Percentiles rank a stretch among this genome's conserved stretches.
phyloP scores from a whole-genome alignment of 2,329 filamentous ascomycete species.

The Pestalotiopsis sp. region DNA sequence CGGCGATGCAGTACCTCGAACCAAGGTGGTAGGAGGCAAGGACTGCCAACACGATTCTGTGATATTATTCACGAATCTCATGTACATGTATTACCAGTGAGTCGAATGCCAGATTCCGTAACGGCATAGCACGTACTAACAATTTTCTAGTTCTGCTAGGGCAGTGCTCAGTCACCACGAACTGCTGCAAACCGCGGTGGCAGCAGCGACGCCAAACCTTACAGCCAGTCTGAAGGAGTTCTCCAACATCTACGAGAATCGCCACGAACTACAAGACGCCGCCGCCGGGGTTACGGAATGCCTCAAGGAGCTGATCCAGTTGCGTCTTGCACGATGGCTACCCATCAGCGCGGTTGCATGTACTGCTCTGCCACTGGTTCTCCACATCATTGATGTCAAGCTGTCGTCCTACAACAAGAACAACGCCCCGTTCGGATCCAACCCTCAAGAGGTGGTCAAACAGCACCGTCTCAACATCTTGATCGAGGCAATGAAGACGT shows the following conservation, averaged over 20 bases:
- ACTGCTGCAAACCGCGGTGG: slow-evolving; percentile 45
- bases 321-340: slow-evolving; percentile 46
- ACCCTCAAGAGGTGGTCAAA: slow-evolving; percentile 39
- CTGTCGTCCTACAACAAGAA: slow-evolving; percentile 31
- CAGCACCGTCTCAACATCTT: slow-evolving; percentile 47
- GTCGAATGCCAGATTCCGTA: slow-evolving; percentile 18
- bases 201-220: slow-evolving; percentile 36
- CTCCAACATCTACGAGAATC: slow-evolving; percentile 41
- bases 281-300: slow-evolving; percentile 46
- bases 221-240: slow-evolving; percentile 34
- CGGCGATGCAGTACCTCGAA: slow-evolving; percentile 30
- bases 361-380: slow-evolving; percentile 38
- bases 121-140: neutral
- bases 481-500: slow-evolving; percentile 48
- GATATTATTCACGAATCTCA: slow-evolving; percentile 48
- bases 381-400: slow-evolving; percentile 41
- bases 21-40: slow-evolving; percentile 25
- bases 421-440: slow-evolving; percentile 24
- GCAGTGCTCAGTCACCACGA: slow-evolving; percentile 51
- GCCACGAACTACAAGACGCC: slow-evolving; percentile 46
- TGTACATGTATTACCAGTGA: slow-evolving; percentile 56
- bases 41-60: slow-evolving; percentile 43
- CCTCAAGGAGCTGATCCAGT: slow-evolving; percentile 48
- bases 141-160: slow-evolving; percentile 37
- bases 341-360: slow-evolving; percentile 49